phyloP scores from a whole-genome alignment of 176 grass and related monocot species.

The Carex cristatella region DNA sequence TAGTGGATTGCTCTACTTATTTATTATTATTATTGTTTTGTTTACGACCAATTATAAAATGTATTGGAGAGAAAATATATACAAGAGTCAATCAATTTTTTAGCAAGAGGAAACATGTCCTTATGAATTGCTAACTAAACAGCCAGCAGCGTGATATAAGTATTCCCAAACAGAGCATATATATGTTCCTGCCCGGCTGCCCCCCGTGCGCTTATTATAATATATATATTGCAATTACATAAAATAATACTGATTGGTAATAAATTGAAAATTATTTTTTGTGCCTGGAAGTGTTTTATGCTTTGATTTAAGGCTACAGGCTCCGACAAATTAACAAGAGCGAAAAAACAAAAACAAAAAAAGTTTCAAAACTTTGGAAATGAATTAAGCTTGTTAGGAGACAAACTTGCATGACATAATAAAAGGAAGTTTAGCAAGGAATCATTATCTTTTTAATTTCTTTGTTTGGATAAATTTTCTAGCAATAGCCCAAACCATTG shows the following conservation, averaged over 20 bases:
- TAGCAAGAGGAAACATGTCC: background rate
- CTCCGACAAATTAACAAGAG: background rate
- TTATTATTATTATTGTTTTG: too few relatives aligned
- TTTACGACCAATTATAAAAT: background rate
- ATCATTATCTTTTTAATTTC: background rate
- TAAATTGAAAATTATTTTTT: background rate
- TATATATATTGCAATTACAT: background rate
- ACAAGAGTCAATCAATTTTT: background rate
- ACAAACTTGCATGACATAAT: background rate
- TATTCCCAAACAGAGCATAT: background rate
- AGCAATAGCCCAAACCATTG: too few relatives aligned
- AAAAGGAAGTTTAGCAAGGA: background rate
- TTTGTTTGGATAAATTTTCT: too few relatives aligned
- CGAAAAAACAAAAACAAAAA: background rate
- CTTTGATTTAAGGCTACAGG: background rate
- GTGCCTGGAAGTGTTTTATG: background rate
- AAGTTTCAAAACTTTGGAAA: background rate
- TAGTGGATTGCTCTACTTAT: too few relatives aligned
- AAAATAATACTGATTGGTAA: slow-evolving; percentile 8
- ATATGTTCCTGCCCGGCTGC: background rate
- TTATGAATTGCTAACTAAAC: background rate
- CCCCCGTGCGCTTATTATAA: background rate
- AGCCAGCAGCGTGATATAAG: background rate
- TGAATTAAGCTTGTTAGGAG: background rate
- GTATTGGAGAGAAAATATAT: background rate